Conservation (phyloP, 441 rosid genomes). For the Erodium moschatum region DNA sequence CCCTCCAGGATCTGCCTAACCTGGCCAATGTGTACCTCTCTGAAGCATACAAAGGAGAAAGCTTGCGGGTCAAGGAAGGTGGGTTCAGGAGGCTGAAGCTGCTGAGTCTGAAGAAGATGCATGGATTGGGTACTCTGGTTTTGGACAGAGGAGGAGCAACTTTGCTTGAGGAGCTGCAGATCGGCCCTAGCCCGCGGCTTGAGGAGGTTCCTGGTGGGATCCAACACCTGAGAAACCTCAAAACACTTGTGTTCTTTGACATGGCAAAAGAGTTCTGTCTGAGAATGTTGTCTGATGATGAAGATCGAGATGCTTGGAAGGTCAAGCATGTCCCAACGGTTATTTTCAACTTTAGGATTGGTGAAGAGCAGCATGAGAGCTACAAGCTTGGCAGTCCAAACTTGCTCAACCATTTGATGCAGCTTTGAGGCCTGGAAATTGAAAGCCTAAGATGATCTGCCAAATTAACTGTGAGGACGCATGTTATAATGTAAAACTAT, state of each 20-base stretch:
- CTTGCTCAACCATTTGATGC: background rate
- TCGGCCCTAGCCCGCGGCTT: slow-evolving; percentile 13
- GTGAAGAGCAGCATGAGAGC: background rate
- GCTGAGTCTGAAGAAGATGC: background rate
- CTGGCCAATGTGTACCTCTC: slow-evolving; percentile 6
- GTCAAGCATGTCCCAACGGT: slow-evolving; percentile 1
- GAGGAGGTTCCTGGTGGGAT: slow-evolving; percentile 16
- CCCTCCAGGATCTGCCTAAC: slow-evolving; percentile 15
- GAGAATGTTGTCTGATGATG: background rate
- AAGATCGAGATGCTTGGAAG: background rate
- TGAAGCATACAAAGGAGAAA: slow-evolving; percentile 1
- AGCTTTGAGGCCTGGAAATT: background rate
- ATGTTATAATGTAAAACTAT: no score
- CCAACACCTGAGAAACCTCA: slow-evolving; percentile 11
- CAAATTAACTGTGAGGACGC: no score
- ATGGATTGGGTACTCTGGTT: background rate
- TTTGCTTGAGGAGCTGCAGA: slow-evolving; percentile 12
- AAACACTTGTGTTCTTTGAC: background rate
- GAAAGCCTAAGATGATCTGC: background rate
- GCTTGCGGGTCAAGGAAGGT: slow-evolving; percentile 10
- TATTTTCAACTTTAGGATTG: background rate
- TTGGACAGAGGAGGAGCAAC: slow-evolving; percentile 16
- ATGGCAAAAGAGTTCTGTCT: background rate
- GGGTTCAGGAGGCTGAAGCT: slow-evolving; percentile 17
- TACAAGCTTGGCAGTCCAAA: background rate